Base-by-base conservation (phyloP, 495 filamentous ascomycete species). In the Sphaerosporella brunnea region DNA sequence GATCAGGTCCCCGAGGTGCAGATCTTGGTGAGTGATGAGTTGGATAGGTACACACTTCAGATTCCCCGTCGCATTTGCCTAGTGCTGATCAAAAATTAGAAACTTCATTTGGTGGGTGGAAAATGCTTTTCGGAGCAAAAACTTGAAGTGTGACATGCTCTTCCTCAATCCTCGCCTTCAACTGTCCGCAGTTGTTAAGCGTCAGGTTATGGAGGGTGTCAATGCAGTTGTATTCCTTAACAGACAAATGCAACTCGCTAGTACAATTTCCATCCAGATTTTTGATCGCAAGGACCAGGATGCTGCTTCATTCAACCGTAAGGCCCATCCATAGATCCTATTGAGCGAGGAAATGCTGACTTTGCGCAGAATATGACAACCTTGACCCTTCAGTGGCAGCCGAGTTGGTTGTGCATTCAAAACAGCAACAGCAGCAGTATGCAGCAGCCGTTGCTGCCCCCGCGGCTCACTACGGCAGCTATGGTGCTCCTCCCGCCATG, bases 1-100 rank as follows among this genome's bases (percentile, higher is more conserved):
- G 66, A 72, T 45, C 77, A 93, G 50, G 76, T 96, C 18, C 90
- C 90, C 2, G 90, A 96, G 55, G 82, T 96, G 21, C 88, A 94
- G 55, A 71, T 95, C 21, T 68, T 97, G 1, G 73, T 93, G 0
- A 63, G 84, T 11, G 79, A 88, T 52, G 78, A 87, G 56, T 68
- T 94, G 10, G 78, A 84, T 32, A 71, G 74, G 77, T 79, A 50
- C 53, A 72, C 60, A 13, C 28, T 13, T 15, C 26, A 24, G 20
- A 18, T 26, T 19, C 23, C 24, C 47, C 3, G 5, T 44, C 1
- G 24, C 36, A 4, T 34, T 45, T 2, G 19, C 7, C 28, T 32
- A 5, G 28, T 52, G 39, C 54, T 63, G 11, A 58, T 45, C 28
- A 15, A 23, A 21, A 5, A 48, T 7, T 51, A 80, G 80, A 34